Base-by-base conservation (phyloP, 2,329 filamentous ascomycete genomes). In the Cryphonectria nitschkei region DNA sequence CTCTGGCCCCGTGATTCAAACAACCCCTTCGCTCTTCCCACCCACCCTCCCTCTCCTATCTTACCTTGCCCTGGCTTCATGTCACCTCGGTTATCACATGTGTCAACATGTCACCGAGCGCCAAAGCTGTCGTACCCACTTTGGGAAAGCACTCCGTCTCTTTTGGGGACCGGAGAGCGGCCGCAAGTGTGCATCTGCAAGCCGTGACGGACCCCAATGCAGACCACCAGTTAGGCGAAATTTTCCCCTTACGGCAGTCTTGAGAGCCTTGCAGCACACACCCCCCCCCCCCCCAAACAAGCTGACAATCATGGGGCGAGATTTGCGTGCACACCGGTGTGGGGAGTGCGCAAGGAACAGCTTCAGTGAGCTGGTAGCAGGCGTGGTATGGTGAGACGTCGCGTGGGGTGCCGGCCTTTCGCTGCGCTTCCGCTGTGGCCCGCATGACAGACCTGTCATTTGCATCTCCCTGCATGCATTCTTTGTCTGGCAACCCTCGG, bases 401-500 rank as follows among this genome's bases (percentile, higher is more conserved):
- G 52, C 50, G n/a, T 67, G 46, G 32, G 39, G 39, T 26, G 37
- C 46, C 4, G n/a, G 8, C 41, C 39, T 34, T 34, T 62, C 32
- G 26, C 67, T 61, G 50, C 63, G 66, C 50, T 58, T 39, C 41
- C 43, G 32, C 60, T 69, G 67, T 65, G 67, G n/a, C 26, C 26
- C 61, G 61, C 61, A 61, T 26, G 41, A 70, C 65, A 70, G 63
- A 67, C 54, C 41, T 72, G 67, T 60, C 68, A 68, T 46, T 37
- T 66, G 34, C 58, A 62, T 66, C 52, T 70, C 64, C 67, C 58
- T 69, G 50, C 71, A 56, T 68, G 65, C 52, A 16, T 39, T 58
- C 62, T 69, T 39, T 29, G 65, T 68, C 70, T 72, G 67, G 46
- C 73, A 58, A 61, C 68, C 68, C 68, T 72, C 70, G 65, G 41